A percentile compares a stretch with the other conserved stretches of the same genome.
Evolutionary conservation across 768 basidiomycete genomes (phyloP).

Genomic region (Mycena belliarum): DNA sequence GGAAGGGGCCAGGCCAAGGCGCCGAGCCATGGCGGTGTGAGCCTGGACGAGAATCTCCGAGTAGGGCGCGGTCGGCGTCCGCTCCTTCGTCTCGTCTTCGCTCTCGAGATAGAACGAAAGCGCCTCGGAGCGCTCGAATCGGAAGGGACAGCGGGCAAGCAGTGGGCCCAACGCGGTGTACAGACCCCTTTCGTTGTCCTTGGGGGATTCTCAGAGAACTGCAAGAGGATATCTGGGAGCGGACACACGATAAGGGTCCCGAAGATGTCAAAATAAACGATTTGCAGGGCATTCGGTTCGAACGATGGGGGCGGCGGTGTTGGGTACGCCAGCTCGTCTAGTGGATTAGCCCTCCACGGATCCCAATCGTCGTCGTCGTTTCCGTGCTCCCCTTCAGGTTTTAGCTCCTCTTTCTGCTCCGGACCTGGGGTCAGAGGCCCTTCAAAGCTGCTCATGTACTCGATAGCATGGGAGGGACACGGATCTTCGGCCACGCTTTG

Average conservation of each 20-base stretch:
- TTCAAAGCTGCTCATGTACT: too few relatives aligned
- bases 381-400: too few relatives aligned
- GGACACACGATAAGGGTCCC: neutral
- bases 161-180: constrained; percentile 1
- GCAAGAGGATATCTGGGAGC: too few relatives aligned
- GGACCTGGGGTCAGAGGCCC: too few relatives aligned
- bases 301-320: neutral
- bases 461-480: too few relatives aligned
- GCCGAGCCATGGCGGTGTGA: neutral
- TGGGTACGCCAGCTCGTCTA: too few relatives aligned
- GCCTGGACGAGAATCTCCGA: neutral
- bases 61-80: neutral
- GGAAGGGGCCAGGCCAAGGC: neutral
- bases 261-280: neutral
- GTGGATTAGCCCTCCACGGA: too few relatives aligned
- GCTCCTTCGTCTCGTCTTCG: neutral
- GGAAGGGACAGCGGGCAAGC: neutral
- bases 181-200: constrained; percentile 11
- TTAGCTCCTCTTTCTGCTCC: too few relatives aligned
- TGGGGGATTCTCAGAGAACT: neutral
- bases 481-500: too few relatives aligned
- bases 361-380: too few relatives aligned
- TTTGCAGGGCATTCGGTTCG: neutral
- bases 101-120: constrained; percentile 4
- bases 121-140: neutral